Evolutionary conservation across 2,329 filamentous ascomycete genomes (phyloP).

Genomic region (Colletotrichum noveboracense): DNA sequence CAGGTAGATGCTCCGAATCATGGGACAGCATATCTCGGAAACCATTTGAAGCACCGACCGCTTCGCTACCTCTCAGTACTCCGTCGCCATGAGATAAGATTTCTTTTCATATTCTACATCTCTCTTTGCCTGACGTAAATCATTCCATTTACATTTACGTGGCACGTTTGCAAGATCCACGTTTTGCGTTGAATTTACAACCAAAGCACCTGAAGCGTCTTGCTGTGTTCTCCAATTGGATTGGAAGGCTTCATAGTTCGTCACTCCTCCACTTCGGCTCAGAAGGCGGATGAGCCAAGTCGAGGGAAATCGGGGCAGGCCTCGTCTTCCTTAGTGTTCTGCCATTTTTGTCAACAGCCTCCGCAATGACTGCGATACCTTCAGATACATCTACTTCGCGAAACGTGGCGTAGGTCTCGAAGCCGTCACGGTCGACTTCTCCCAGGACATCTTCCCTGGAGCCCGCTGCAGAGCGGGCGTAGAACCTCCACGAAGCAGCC

Average conservation of each 20-base stretch:
- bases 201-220: too few relatives aligned
- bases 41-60: background rate
- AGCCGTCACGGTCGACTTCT: rapidly evolving
- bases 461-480: rapidly evolving
- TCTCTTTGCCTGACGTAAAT: background rate
- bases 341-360: rapidly evolving
- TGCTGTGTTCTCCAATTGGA: too few relatives aligned
- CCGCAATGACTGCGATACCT: rapidly evolving
- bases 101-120: background rate
- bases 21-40: background rate
- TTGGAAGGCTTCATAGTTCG: background rate
- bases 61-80: rapidly evolving
- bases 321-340: background rate
- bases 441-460: rapidly evolving
- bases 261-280: background rate
- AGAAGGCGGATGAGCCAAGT: background rate
- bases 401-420: background rate
- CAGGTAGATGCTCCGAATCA: background rate
- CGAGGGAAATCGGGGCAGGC: background rate
- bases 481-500: background rate
- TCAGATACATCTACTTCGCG: rapidly evolving
- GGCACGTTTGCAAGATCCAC: rapidly evolving
- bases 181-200: too few relatives aligned
- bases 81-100: background rate
- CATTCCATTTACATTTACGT: too few relatives aligned